Evolutionary conservation across 164 flowering plant genomes (phyloP), one percentile per base, ranked within the genome.

Genomic region (Nelumbo lutea): DNA sequence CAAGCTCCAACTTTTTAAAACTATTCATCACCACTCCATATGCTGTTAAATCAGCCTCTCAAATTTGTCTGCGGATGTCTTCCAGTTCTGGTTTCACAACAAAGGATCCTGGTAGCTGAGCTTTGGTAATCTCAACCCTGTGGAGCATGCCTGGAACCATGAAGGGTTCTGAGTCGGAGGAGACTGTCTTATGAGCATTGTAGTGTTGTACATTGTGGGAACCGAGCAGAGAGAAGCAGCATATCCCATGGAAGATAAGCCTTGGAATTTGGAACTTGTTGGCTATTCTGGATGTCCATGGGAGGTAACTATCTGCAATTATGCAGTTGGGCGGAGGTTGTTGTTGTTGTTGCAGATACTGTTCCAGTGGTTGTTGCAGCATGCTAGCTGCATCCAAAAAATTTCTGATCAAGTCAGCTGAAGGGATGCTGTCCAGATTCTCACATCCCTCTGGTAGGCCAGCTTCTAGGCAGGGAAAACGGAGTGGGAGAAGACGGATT

Each of bases 381-480:
- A 80, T 56, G n/a, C 10, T 9, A 9, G 60, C 39, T 0, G 86
- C 89, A 0, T 0, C 5, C 9, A 79, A 72, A 76, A 90, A 84
- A n/a, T 79, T 78, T 11, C 3, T 42, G 14, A 48, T 0, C 9
- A 74, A n/a, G 2, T 69, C 79, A 3, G 6, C 10, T 0, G 82
- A 75, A 6, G 87, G 79, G 1, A 84, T 64, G 0, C 11, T 40
- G 65, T 90, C 90, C 0, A 83, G 2, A 61, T 68, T 84, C 59
- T 89, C 96, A 38, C 83, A 83, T 1, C 88, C 89, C 8, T 71
- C 73, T 0, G 48, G 92, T 5, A 88, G 65, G 2, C 91, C 93
- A 4, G 72, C 80, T 61, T 82, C 80, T 3, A 14, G 14, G 39
- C 9, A 52, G 6, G 86, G 83, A 53, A 86, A 81, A 27, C 40